Conservation (phyloP, 1,139 yeast genomes). For the Martiniozyma asiatica region DNA sequence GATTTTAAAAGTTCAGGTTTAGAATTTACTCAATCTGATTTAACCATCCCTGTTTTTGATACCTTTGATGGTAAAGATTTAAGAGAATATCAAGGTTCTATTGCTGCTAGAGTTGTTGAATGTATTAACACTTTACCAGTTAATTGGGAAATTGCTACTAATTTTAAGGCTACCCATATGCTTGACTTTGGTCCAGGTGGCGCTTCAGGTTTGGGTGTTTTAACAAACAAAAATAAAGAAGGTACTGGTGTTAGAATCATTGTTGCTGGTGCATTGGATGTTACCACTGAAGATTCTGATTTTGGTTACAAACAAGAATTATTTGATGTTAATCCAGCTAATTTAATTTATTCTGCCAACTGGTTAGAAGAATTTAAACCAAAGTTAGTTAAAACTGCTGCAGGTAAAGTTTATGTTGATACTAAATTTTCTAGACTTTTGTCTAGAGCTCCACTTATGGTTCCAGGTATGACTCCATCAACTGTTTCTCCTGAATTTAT, state of each 20-base stretch:
- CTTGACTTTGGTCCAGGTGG: conserved; percentile 99
- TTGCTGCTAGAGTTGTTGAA: conserved; percentile 57
- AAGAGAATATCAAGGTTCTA: conserved; percentile 37
- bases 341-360: conserved; percentile 74
- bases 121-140: conserved; percentile 86
- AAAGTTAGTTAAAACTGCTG: conserved; percentile 57
- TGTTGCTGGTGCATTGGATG: conserved; percentile 83
- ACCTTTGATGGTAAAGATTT: conserved; percentile 79
- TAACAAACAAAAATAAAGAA: conserved; percentile 94
- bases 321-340: conserved; percentile 53
- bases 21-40: conserved; percentile 39
- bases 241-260: conserved; percentile 96
- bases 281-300: conserved; percentile 55
- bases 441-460: conserved; percentile 94
- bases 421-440: conserved; percentile 87
- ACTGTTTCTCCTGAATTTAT: conserved; percentile 92
- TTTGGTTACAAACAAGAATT: conserved; percentile 94
- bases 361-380: conserved; percentile 91
- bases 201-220: conserved; percentile 87
- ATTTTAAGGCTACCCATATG: conserved; percentile 72
- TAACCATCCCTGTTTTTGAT: conserved; percentile 83
- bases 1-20: conserved; percentile 53
- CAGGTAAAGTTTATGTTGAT: conserved; percentile 73
- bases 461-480: conserved; percentile 99
- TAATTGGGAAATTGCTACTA: conserved; percentile 86